Evolutionary conservation across 1,284 basidiomycete genomes (phyloP).

Genomic region (Mycena sp.): DNA sequence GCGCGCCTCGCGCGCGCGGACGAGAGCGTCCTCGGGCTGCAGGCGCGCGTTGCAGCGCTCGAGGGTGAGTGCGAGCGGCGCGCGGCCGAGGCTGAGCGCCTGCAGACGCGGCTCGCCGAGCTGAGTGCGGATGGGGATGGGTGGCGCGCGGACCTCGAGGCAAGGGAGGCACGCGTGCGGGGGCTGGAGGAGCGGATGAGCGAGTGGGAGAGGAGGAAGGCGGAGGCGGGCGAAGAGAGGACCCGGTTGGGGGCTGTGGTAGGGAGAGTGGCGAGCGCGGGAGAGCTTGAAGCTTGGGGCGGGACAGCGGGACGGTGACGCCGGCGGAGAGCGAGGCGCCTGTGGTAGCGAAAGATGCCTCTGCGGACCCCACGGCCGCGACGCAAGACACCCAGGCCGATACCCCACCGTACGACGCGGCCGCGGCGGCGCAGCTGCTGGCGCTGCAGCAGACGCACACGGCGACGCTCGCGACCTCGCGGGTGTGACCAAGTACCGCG

Average conservation of each 20-base stretch:
- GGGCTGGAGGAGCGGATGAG: conserved; percentile 81
- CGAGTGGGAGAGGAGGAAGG: conserved; percentile 77
- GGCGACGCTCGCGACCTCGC: conserved; percentile 85
- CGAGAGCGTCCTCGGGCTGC: conserved; percentile 74
- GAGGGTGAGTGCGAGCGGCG: conserved; percentile 81
- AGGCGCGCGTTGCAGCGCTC: conserved; percentile 77
- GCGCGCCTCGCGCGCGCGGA: conserved; percentile 82
- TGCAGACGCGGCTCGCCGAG: conserved; percentile 79
- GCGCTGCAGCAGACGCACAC: conserved; percentile 80
- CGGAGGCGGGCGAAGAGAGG: conserved; percentile 72
- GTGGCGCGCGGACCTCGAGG: conserved; percentile 85
- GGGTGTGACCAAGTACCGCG: conserved; percentile 84
- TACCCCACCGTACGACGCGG: no score
- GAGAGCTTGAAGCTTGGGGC: conserved; percentile 65
- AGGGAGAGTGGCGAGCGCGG: conserved; percentile 76
- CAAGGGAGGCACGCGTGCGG: conserved; percentile 77
- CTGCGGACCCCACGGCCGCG: conserved; percentile 25
- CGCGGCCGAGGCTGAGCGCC: conserved; percentile 71
- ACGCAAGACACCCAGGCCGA: conserved; percentile 47
- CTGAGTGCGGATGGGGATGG: conserved; percentile 76
- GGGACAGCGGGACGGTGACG: conserved; percentile 4
- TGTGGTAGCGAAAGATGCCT: conserved; percentile 15
- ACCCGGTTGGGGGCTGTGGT: conserved; percentile 72
- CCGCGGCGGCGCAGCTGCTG: no score
- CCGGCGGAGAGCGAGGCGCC: conserved; percentile 23